Conservation (phyloP, 768 basidiomycete species). For the Mycena pura region DNA sequence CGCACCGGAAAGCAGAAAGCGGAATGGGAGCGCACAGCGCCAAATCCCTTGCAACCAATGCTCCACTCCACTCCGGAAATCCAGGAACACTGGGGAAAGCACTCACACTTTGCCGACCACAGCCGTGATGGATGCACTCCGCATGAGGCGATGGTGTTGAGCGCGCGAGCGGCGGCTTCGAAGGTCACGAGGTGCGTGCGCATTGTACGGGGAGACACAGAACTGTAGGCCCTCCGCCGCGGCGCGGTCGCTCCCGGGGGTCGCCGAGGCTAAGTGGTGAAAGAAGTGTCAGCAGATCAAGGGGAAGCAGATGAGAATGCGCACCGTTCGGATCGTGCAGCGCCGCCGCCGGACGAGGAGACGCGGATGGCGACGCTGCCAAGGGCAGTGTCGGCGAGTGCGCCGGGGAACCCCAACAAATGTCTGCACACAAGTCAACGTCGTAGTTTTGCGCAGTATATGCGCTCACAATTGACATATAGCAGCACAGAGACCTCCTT, state of each 20-base stretch:
- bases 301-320: not conserved
- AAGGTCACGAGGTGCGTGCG: constrained; percentile 75
- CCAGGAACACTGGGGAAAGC: too few relatives aligned
- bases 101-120: constrained; percentile 72
- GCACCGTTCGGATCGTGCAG: too few relatives aligned
- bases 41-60: too few relatives aligned
- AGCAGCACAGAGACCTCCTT: constrained; percentile 81
- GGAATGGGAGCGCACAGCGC: too few relatives aligned
- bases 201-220: constrained; percentile 89
- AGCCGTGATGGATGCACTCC: constrained; percentile 77
- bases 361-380: constrained; percentile 50
- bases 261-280: not conserved
- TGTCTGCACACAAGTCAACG: constrained; percentile 40
- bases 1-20: not conserved
- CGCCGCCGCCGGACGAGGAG: constrained; percentile 33
- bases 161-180: constrained; percentile 73
- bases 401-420: constrained; percentile 70
- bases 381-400: constrained; percentile 72
- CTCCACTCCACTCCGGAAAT: too few relatives aligned
- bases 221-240: constrained; percentile 55
- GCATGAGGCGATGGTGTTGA: constrained; percentile 84
- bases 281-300: too few relatives aligned
- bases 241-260: too few relatives aligned
- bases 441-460: too few relatives aligned
- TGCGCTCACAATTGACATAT: constrained; percentile 69